Evolutionary conservation across 164 flowering plant genomes (phyloP).

Genomic region (Vitis rotundifolia): DNA sequence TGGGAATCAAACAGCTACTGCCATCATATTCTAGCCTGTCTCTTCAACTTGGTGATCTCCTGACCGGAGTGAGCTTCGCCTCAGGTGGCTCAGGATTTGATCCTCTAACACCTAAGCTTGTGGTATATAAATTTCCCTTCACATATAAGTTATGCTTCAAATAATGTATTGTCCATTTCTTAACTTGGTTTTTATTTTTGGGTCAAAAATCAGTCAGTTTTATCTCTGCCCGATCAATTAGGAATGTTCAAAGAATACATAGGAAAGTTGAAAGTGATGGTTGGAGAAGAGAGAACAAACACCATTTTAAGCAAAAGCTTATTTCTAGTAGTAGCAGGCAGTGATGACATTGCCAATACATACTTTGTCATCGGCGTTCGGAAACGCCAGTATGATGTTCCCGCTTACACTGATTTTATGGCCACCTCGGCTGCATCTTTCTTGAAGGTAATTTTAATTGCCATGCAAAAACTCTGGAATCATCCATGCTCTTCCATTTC

Average conservation of each 20-base stretch:
- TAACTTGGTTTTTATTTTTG: too few relatives aligned
- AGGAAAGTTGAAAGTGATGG: conserved; percentile 18
- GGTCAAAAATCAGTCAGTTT: conserved; percentile 15
- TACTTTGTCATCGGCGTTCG: conserved; percentile 15
- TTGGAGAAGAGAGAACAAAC: conserved; percentile 28
- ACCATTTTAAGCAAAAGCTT: conserved; percentile 19
- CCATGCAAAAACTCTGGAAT: too few relatives aligned
- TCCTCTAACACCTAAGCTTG: conserved; percentile 1
- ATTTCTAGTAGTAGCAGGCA: conserved; percentile 26
- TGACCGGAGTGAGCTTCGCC: conserved; percentile 18
- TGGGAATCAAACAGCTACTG: conserved; percentile 17
- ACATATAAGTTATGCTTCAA: neutral
- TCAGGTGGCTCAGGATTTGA: conserved; percentile 21
- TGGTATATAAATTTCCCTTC: neutral
- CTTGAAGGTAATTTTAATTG: conserved; percentile 16
- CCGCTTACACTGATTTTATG: conserved; percentile 31
- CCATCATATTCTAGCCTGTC: conserved; percentile 16
- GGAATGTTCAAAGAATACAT: conserved; percentile 27
- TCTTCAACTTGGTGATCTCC: conserved; percentile 6
- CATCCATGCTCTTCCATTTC: too few relatives aligned
- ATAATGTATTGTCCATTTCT: too few relatives aligned
- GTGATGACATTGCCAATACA: conserved; percentile 31
- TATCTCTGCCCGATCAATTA: conserved; percentile 33
- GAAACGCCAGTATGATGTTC: conserved; percentile 12
- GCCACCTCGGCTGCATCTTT: conserved; percentile 18